These are phyloP conservation scores for Paragyromitra xinjiangensis DNA, from an alignment of 495 filamentous ascomycete genomes.

Conservation along the genomic window DNA sequence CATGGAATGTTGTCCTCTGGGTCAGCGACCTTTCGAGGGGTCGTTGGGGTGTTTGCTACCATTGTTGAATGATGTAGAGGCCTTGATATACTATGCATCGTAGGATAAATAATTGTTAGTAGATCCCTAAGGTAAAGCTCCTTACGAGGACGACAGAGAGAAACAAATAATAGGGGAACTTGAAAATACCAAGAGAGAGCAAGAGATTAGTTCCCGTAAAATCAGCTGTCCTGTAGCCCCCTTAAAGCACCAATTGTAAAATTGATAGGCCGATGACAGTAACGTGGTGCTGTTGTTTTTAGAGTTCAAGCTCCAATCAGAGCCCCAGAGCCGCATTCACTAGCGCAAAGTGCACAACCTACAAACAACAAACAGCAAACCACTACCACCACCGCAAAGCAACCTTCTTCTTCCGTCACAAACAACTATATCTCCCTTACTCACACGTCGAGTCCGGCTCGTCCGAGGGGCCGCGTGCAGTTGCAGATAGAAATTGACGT, in stretches of 20 bases:
- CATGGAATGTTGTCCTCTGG: slow-evolving; percentile 56
- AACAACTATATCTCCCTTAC: background rate
- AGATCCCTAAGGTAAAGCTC: slow-evolving; percentile 1
- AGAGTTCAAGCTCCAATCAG: slow-evolving; percentile 43
- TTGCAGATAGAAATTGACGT: slow-evolving; percentile 24
- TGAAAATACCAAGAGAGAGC: slow-evolving; percentile 36
- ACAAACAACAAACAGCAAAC: slow-evolving; percentile 18
- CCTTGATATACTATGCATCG: slow-evolving; percentile 21
- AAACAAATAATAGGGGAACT: background rate
- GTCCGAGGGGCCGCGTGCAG: slow-evolving; percentile 14
- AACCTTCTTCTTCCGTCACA: slow-evolving; percentile 21
- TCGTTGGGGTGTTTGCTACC: slow-evolving; percentile 43
- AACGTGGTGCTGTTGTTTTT: slow-evolving; percentile 26
- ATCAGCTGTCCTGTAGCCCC: slow-evolving; percentile 25
- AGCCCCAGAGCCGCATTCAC: slow-evolving; percentile 47
- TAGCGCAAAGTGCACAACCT: slow-evolving; percentile 13
- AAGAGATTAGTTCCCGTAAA: slow-evolving; percentile 7
- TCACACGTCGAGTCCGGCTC: slow-evolving; percentile 5
- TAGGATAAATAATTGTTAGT: slow-evolving; percentile 20
- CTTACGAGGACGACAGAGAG: background rate
- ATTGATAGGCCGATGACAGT: slow-evolving; percentile 28
- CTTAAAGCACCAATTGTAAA: slow-evolving; percentile 26
- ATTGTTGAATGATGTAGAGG: slow-evolving; percentile 24
- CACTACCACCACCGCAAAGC: slow-evolving; percentile 3
- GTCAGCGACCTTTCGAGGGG: slow-evolving; percentile 44